phyloP scores from a whole-genome alignment of 225 moss, liverwort and hornwort species.

The Climacium dendroides region DNA sequence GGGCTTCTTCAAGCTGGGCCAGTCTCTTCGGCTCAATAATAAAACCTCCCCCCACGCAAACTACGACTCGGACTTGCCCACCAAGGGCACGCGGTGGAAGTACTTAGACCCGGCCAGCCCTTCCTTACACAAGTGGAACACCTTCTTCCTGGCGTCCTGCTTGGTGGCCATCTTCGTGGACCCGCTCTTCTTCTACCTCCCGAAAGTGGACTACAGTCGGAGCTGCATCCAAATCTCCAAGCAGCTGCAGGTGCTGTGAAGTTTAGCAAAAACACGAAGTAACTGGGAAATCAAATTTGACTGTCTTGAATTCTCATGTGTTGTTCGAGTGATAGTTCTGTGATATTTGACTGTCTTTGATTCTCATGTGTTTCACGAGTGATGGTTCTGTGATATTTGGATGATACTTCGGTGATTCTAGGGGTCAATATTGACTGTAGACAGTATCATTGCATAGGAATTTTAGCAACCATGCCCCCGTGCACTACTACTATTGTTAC shows the following conservation, averaged over 20 bases:
- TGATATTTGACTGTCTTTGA: no score
- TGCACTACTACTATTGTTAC: not conserved
- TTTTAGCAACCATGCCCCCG: not conserved
- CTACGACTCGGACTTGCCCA: constrained; percentile 18
- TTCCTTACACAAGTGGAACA: constrained; percentile 53
- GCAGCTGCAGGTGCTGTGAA: constrained; percentile 5
- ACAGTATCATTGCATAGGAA: not conserved
- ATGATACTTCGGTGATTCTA: not conserved
- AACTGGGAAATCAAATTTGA: not conserved
- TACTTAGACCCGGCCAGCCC: constrained; percentile 55
- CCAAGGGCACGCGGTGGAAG: not conserved
- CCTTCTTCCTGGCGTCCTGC: constrained; percentile 63
- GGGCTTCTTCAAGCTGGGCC: constrained; percentile 54
- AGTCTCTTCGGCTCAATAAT: constrained; percentile 31
- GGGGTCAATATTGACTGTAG: not conserved
- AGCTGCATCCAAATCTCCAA: constrained; percentile 53
- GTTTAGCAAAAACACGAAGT: not conserved
- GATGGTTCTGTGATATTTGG: not conserved
- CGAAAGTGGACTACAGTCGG: constrained; percentile 24
- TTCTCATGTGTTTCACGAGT: not conserved
- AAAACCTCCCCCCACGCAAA: constrained; percentile 6
- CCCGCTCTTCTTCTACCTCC: constrained; percentile 80
- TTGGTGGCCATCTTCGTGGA: constrained; percentile 72
- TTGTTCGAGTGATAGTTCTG: not conserved
- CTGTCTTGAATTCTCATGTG: not conserved